Percentiles rank a stretch among this genome's conserved stretches.
phyloP scores from a whole-genome alignment of 202 grass and related monocot genomes.

The Panicum hallii region DNA sequence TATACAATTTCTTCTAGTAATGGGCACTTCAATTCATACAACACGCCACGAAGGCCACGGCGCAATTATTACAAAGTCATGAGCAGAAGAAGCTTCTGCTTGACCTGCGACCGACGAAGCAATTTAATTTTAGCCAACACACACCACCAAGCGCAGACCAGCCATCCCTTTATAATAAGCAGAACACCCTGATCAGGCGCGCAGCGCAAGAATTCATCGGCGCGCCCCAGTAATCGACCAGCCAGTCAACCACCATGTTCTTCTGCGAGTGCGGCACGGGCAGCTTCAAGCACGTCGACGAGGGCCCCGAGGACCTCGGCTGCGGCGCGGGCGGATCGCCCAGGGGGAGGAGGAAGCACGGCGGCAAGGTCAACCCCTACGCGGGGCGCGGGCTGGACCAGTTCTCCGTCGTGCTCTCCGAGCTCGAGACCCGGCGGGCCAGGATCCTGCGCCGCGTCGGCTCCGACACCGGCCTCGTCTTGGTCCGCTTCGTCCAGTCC shows the following conservation, averaged over 20 bases:
- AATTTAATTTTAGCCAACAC: background rate
- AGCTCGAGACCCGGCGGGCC: constrained; percentile 62
- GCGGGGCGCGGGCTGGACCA: constrained; percentile 63
- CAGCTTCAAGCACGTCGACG: constrained; percentile 64
- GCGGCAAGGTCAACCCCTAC: constrained; percentile 62
- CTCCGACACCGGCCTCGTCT: constrained; percentile 39
- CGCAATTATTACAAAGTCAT: background rate
- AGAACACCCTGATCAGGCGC: background rate
- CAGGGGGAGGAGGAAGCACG: constrained; percentile 41
- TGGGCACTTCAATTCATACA: background rate
- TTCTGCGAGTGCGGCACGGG: constrained; percentile 57
- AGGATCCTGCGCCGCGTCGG: constrained; percentile 63
- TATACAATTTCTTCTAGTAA: background rate
- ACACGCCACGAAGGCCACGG: background rate
- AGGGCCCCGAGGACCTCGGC: background rate
- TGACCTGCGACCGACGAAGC: background rate
- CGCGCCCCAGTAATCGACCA: background rate
- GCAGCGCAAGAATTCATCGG: background rate
- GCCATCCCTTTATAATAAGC: background rate
- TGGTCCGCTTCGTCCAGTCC: constrained; percentile 69
- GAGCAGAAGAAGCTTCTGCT: constrained; percentile 3
- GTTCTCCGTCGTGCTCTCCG: constrained; percentile 64
- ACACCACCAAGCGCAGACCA: background rate
- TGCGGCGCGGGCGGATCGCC: constrained; percentile 15
- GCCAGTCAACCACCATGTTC: constrained; percentile 48